These are phyloP conservation scores for Triglochin maritima DNA, from an alignment of 106 monocot genomes.

Conservation along the genomic window DNA sequence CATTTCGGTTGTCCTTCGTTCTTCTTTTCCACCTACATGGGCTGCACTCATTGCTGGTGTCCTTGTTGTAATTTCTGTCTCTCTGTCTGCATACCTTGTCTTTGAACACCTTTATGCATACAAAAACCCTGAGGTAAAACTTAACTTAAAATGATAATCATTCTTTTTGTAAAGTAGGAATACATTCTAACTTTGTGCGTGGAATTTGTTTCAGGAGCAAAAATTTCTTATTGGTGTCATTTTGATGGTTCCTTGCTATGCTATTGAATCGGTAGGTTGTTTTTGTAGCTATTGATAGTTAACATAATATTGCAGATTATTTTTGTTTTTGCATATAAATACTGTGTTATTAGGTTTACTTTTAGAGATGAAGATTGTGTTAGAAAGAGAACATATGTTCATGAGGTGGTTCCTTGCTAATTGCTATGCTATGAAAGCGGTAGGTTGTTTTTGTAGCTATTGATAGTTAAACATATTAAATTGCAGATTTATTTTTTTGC, in stretches of 20 bases:
- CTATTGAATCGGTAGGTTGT: slow-evolving; percentile 68
- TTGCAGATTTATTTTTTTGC: too few species aligned
- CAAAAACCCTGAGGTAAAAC: slow-evolving; percentile 50
- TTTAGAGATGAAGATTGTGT: too few species aligned
- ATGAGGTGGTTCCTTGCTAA: slow-evolving; percentile 76
- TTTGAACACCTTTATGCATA: slow-evolving; percentile 51
- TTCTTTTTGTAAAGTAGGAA: too few species aligned
- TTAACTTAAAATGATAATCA: background rate
- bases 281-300: background rate
- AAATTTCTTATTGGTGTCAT: slow-evolving; percentile 85
- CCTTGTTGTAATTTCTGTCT: slow-evolving; percentile 23
- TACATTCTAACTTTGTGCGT: slow-evolving; percentile 1
- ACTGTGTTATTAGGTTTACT: too few species aligned
- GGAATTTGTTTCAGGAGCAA: slow-evolving; percentile 45
- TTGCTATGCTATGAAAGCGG: slow-evolving; percentile 77
- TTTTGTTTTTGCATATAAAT: too few species aligned
- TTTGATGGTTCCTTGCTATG: slow-evolving; percentile 84
- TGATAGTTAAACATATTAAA: background rate
- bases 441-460: slow-evolving; percentile 16
- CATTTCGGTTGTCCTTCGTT: background rate
- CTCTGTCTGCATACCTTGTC: slow-evolving; percentile 38
- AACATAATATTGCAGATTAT: background rate
- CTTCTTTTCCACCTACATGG: slow-evolving; percentile 25
- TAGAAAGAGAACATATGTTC: too few species aligned
- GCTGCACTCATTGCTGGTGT: slow-evolving; percentile 24